Evolutionary conservation across 345 rosid genomes (phyloP), one percentile per base, ranked within the genome.

Genomic region (Lagerstroemia speciosa): DNA sequence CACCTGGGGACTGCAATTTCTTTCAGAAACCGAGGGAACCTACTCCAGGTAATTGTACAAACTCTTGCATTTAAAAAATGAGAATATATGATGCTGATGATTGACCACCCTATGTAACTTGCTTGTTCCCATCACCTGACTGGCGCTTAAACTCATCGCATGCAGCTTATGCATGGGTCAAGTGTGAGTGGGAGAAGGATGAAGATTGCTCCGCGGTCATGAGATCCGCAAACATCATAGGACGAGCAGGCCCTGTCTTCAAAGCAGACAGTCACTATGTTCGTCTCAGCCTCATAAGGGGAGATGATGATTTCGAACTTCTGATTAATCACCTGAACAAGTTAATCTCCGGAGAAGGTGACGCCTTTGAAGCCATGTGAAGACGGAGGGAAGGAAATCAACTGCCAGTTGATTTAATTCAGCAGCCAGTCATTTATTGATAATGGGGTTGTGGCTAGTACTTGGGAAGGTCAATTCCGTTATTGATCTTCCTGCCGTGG

Each of bases 121-220:
- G 14, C 16, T 40, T 32, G 1, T 10, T 31, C 14, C 30, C 41
- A 16, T 0, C 37, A 31, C 66, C 27, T 62, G 33, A 40, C 10
- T 29, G 26, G 26, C 6, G 12, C 41, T 11, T 0, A 32, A 48
- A 2, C 6, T 15, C n/a, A 8, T 20, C 15, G n/a, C 5, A 24
- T 65, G 68, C 82, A 89, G 93, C 93, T 74, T 91, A 83, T 69
- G 93, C 83, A 6, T 87, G 93, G 93, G 16, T 86, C 70, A 89
- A 77, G 74, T 91, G 95, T 69, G 90, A 84, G 73, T 72, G 79
- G 72, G 72, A 69, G 72, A 80, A 82, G 69, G 90, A 89, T 16
- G 70, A 17, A 64, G 71, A 77, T 65, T 89, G 96, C 64, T 53
- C 65, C 67, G 82, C 70, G 66, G 81, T 80, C 15, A 81, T 91